phyloP scores from a whole-genome alignment of 768 basidiomycete species.

The Termitomyces sp. region DNA sequence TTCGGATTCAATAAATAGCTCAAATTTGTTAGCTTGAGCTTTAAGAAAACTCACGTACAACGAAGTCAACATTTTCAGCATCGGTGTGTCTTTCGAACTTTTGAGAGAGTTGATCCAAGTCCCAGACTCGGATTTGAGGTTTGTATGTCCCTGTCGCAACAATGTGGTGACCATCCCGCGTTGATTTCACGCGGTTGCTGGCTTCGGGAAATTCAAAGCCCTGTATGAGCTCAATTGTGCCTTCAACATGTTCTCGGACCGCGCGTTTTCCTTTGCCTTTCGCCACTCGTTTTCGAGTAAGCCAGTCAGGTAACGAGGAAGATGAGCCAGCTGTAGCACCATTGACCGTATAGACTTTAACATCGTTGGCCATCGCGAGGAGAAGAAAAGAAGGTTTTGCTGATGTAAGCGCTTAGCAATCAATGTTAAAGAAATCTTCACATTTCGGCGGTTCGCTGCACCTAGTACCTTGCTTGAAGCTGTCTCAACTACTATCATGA shows the following conservation, averaged over 20 bases:
- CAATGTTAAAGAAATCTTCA: too few relatives aligned
- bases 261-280: slow-evolving; percentile 65
- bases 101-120: slow-evolving; percentile 83
- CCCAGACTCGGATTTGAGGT: slow-evolving; percentile 95
- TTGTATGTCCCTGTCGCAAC: slow-evolving; percentile 97
- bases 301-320: slow-evolving; percentile 93
- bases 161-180: slow-evolving; percentile 86
- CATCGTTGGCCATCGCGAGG: slow-evolving; percentile 23
- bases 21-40: slow-evolving; percentile 8
- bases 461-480: too few relatives aligned
- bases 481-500: too few relatives aligned
- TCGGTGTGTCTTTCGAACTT: slow-evolving; percentile 98
- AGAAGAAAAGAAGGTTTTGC: neutral
- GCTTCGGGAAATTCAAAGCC: slow-evolving; percentile 98
- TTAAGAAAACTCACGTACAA: slow-evolving; percentile 64
- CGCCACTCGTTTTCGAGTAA: slow-evolving; percentile 62
- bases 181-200: slow-evolving; percentile 85
- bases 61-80: slow-evolving; percentile 96
- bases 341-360: slow-evolving; percentile 95
- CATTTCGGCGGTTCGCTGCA: too few relatives aligned
- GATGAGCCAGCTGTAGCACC: slow-evolving; percentile 85
- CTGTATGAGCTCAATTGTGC: slow-evolving; percentile 87
- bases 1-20: slow-evolving; percentile 1
- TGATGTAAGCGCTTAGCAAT: slow-evolving; percentile 4
- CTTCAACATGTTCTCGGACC: slow-evolving; percentile 68